phyloP scores from a whole-genome alignment of 2,329 filamentous ascomycete genomes.

The Onygenales sp. region DNA sequence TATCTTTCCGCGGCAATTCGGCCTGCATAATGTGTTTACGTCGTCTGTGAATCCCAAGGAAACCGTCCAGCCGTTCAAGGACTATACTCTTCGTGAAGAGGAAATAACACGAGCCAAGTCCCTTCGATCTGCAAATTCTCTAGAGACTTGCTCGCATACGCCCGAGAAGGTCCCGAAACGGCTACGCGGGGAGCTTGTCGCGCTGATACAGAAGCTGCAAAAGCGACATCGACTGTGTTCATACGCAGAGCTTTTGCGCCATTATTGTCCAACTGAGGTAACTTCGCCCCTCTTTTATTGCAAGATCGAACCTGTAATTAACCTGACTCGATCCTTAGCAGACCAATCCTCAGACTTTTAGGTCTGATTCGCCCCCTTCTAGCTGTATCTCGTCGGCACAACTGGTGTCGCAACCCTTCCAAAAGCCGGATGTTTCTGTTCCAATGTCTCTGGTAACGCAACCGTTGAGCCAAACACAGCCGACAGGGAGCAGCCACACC shows the following conservation, averaged over 20 bases:
- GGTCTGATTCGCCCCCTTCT: constrained; percentile 13
- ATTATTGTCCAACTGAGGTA: constrained; percentile 64
- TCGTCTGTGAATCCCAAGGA: constrained; percentile 54
- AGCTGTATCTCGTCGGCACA: background rate
- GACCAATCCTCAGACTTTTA: background rate
- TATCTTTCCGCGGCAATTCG: constrained; percentile 85
- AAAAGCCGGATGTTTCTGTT: background rate
- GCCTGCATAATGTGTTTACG: constrained; percentile 85
- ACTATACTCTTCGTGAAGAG: constrained; percentile 76
- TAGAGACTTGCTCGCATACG: background rate
- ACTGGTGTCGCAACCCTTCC: background rate
- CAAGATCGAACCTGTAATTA: background rate
- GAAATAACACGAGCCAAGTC: constrained; percentile 49
- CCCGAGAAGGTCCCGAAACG: constrained; percentile 29
- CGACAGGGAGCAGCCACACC: background rate
- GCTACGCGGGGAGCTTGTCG: constrained; percentile 52
- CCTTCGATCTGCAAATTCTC: background rate
- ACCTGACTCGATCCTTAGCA: background rate
- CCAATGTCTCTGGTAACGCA: background rate
- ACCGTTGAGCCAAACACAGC: constrained; percentile 5
- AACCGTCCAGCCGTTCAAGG: constrained; percentile 66
- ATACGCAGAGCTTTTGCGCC: constrained; percentile 64
- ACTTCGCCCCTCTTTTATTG: background rate
- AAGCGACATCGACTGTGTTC: constrained; percentile 64
- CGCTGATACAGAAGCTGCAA: constrained; percentile 60